Evolutionary conservation across 495 filamentous ascomycete genomes (phyloP).

Genomic region (Hypoxylon lienhwacheense): DNA sequence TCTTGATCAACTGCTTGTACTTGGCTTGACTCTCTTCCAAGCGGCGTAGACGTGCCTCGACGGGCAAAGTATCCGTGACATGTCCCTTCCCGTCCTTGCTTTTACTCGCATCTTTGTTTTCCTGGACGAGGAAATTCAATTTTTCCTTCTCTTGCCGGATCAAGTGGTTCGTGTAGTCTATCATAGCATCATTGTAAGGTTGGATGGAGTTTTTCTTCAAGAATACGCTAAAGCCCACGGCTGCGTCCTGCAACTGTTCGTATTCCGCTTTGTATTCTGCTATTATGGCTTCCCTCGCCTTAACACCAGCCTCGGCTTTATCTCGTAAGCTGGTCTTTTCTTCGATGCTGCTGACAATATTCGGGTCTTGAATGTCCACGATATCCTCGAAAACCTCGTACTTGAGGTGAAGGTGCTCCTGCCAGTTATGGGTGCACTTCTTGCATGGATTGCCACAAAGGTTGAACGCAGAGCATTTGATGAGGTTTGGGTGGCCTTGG

Average conservation of each 20-base stretch:
- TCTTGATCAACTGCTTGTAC: not conserved
- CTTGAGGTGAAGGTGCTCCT: conserved; percentile 41
- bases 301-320: conserved; percentile 12
- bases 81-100: no score
- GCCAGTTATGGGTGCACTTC: conserved; percentile 40
- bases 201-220: conserved; percentile 44
- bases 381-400: conserved; percentile 34
- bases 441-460: not conserved
- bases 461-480: not conserved
- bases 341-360: conserved; percentile 31
- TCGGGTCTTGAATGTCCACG: conserved; percentile 26
- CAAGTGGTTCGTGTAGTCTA: conserved; percentile 44
- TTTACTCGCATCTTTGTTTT: no score
- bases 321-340: conserved; percentile 12
- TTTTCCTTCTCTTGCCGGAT: conserved; percentile 31
- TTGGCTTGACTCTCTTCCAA: not conserved
- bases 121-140: no score
- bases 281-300: conserved; percentile 8
- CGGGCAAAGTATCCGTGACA: no score
- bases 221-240: conserved; percentile 44
- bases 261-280: conserved; percentile 40
- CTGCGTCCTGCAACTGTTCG: conserved; percentile 37
- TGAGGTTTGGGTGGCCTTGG: not conserved
- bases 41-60: not conserved
- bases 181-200: conserved; percentile 44